A percentile compares a stretch with the other conserved stretches of the same genome.
These are phyloP conservation scores for Penicillium thymicola DNA, from an alignment of 2,329 filamentous ascomycete genomes.

Conservation along the genomic window DNA sequence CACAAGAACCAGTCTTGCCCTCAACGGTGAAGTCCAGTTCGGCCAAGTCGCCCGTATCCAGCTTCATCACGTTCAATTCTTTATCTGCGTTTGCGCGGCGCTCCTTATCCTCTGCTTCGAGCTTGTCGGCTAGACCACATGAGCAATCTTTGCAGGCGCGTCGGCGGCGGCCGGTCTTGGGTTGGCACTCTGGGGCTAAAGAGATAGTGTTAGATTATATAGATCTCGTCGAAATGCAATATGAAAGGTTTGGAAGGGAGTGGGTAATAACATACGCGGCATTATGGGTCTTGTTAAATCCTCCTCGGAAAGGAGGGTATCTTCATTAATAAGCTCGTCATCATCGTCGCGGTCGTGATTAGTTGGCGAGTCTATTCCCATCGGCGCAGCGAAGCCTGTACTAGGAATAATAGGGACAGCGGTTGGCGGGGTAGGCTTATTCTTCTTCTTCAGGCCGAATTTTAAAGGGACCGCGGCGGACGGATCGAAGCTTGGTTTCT, in stretches of 20 bases:
- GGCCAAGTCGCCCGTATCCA: slow-evolving; percentile 71
- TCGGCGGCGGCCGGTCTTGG: slow-evolving; percentile 74
- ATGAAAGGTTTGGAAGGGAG: neutral
- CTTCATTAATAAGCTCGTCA: slow-evolving; percentile 88
- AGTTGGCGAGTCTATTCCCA: slow-evolving; percentile 39
- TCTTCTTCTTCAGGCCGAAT: slow-evolving; percentile 62
- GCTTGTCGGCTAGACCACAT: slow-evolving; percentile 80
- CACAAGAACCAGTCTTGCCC: slow-evolving; percentile 92
- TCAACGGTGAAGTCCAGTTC: slow-evolving; percentile 95
- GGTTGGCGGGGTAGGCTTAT: slow-evolving; percentile 18
- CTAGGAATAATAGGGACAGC: slow-evolving; percentile 28
- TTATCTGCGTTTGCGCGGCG: slow-evolving; percentile 64
- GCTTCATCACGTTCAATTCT: slow-evolving; percentile 54
- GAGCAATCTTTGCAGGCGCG: slow-evolving; percentile 98
- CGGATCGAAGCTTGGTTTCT: slow-evolving; percentile 65
- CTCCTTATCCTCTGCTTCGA: slow-evolving; percentile 78
- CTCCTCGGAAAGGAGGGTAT: slow-evolving; percentile 78
- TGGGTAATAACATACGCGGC: slow-evolving; percentile 64
- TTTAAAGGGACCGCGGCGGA: slow-evolving; percentile 60
- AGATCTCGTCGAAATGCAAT: neutral
- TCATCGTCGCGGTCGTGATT: slow-evolving; percentile 57
- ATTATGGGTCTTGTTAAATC: slow-evolving; percentile 75
- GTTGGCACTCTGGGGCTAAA: slow-evolving; percentile 77
- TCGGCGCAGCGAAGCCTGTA: slow-evolving; percentile 38
- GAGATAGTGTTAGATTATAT: slow-evolving; percentile 9